phyloP scores from a whole-genome alignment of 441 rosid genomes.

The Croton setiger region DNA sequence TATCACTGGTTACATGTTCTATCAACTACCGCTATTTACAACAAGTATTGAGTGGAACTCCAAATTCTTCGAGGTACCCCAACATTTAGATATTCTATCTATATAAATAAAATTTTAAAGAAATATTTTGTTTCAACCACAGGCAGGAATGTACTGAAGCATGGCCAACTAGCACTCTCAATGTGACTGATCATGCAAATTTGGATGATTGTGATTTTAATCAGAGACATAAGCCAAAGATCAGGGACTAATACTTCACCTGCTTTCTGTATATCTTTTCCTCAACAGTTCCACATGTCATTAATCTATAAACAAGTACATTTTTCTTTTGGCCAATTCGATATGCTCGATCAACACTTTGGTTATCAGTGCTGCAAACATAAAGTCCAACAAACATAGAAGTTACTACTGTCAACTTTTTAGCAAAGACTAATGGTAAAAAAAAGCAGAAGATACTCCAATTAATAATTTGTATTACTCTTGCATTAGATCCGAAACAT shows the following conservation, averaged over 20 bases:
- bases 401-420: background rate
- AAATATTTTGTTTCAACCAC: background rate
- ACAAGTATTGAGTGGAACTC: background rate
- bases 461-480: background rate
- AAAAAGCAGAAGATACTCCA: too few species aligned
- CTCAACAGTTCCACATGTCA: constrained; percentile 98
- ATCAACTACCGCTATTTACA: background rate
- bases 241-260: constrained; percentile 36
- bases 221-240: background rate
- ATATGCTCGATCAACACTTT: constrained; percentile 95
- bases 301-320: constrained; percentile 88
- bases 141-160: constrained; percentile 6
- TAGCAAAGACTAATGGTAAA: background rate
- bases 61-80: background rate
- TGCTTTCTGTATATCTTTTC: constrained; percentile 97
- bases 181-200: background rate
- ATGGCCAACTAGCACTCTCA: background rate
- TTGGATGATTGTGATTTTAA: background rate
- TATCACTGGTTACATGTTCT: background rate
- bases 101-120: background rate
- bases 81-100: background rate
- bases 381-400: constrained; percentile 6
- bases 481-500: too few species aligned
- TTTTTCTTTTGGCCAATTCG: constrained; percentile 95
- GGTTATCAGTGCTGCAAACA: constrained; percentile 77